These are phyloP conservation scores for Colletotrichum orbiculare DNA, from an alignment of 2,329 filamentous ascomycete genomes.

Conservation along the genomic window DNA sequence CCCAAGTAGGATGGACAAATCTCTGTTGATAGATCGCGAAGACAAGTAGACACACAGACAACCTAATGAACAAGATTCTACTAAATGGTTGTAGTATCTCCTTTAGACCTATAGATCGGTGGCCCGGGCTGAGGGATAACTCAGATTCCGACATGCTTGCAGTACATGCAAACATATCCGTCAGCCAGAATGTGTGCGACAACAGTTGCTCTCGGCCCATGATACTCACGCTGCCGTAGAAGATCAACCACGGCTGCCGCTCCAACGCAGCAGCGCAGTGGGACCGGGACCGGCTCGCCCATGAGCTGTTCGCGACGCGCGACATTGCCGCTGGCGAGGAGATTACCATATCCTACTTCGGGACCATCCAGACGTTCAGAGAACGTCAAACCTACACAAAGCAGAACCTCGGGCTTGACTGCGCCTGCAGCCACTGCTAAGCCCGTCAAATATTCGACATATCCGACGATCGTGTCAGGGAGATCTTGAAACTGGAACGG, in stretches of 20 bases:
- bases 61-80: not conserved
- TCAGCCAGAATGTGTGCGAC: not conserved
- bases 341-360: constrained; percentile 7
- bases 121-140: not conserved
- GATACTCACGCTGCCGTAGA: not conserved
- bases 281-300: not conserved
- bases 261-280: not conserved
- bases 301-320: not conserved
- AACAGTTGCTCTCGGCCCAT: not conserved
- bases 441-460: not conserved
- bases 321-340: constrained; percentile 5
- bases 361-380: not conserved
- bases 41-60: too few species aligned
- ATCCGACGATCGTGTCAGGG: not conserved
- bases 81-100: not conserved
- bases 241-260: constrained; percentile 6
- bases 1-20: too few species aligned
- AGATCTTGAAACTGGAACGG: not conserved
- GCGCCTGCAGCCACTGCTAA: constrained; percentile 2
- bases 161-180: constrained; percentile 5
- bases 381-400: not conserved
- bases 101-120: not conserved
- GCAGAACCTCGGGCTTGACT: not conserved
- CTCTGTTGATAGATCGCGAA: too few species aligned
- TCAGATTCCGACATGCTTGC: not conserved